Base-by-base conservation (phyloP, 2,329 filamentous ascomycete genomes). In the Laburnicola sp. region DNA sequence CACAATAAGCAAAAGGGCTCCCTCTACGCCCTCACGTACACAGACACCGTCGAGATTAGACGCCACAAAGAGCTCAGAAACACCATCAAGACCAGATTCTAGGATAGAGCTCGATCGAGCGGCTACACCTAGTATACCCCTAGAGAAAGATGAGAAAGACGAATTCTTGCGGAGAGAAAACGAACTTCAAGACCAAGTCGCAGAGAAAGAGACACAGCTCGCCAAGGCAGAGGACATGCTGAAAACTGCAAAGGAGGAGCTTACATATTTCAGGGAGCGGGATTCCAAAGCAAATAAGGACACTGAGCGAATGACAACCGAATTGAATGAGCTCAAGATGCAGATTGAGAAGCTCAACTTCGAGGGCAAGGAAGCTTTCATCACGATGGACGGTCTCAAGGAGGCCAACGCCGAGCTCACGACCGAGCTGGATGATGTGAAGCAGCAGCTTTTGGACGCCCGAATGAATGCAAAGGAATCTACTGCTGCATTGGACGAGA, bases 381-480 rank as follows among this genome's bases (percentile, higher is more conserved):
- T 99, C 71, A 97, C 93, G 27, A 97, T 99, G 90, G 94, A 99
- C 69, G 89, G 91, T 34, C 79, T 99, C 44, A 97, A 97, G 76
- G 94, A 97, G 72, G 93, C 93, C 53, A 99, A 99, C 72, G 78
- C 87, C 1, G 94, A 99, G 74, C 84, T 99, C 43, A 97, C 94
- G 0, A 77, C 85, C 0, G 94, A 99, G 74, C 78, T 99, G 28
- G 93, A 97, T 68, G 93, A 97, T 50, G 83, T 97, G 53, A 97
- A 97, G 78, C 92, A 97, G 73, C 92, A 97, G 69, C 84, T 99
- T 45, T 81, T 97, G 16, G 92, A 97, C 72, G 91, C 94, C 40
- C 93, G 93, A 78, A 97, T 97, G 89, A 94, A 86, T 62, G 91
- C 93, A 50, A 96, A 94, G 77, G 94, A 97, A 76, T 93, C 89